Evolutionary conservation across 495 filamentous ascomycete genomes (phyloP).

Genomic region (Parathielavia hyrcaniae): DNA sequence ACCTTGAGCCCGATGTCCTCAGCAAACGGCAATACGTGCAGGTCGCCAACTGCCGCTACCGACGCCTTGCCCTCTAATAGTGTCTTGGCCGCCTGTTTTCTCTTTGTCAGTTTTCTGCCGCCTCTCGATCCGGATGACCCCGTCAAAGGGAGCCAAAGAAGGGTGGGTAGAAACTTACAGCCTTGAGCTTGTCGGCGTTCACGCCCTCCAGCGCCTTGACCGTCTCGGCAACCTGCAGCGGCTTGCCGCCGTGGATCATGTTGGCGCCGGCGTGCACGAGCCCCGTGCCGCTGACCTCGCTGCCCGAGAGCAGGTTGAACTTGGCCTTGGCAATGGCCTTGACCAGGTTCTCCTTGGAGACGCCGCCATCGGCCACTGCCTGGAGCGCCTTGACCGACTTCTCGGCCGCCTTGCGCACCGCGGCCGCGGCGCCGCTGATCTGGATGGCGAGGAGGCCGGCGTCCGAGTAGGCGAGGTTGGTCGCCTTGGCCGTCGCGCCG

Average conservation of each 20-base stretch:
- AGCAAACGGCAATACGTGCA: conserved; percentile 81
- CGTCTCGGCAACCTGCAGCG: conserved; percentile 78
- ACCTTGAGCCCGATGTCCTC: conserved; percentile 91
- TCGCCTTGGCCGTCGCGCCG: conserved; percentile 60
- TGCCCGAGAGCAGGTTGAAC: conserved; percentile 82
- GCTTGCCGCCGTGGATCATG: conserved; percentile 69
- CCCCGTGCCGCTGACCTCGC: conserved; percentile 69
- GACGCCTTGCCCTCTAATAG: conserved; percentile 83
- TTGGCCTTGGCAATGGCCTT: conserved; percentile 91
- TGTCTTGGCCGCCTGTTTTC: conserved; percentile 66
- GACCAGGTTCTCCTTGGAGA: conserved; percentile 75
- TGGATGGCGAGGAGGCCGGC: conserved; percentile 81
- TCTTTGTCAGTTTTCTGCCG: conserved; percentile 23
- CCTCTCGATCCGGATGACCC: conserved; percentile 9
- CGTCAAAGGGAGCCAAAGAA: neutral
- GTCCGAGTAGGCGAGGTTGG: conserved; percentile 84
- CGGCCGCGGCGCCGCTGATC: conserved; percentile 63
- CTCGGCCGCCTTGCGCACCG: conserved; percentile 52
- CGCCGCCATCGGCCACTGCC: conserved; percentile 64
- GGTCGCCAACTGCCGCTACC: conserved; percentile 79
- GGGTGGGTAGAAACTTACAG: conserved; percentile 52
- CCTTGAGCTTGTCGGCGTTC: conserved; percentile 74
- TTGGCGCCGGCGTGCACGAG: conserved; percentile 47
- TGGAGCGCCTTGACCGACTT: conserved; percentile 74
- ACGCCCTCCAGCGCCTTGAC: conserved; percentile 75